Evolutionary conservation across 78 protist genomes (phyloP), one percentile per base, ranked within the genome.

Genomic region (Trichosphaerium sp.): DNA sequence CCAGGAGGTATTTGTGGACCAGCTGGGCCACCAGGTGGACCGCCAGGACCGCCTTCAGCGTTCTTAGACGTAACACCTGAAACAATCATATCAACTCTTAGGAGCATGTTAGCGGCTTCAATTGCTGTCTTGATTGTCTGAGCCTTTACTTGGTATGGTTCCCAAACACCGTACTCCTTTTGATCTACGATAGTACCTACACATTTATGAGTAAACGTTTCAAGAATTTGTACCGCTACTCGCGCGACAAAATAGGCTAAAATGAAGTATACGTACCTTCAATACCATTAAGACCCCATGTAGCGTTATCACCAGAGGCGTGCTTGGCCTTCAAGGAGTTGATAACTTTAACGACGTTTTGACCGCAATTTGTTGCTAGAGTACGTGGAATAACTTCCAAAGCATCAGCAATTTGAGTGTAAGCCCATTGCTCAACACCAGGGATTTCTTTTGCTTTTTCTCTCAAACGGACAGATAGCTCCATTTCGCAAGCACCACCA

Each of bases 401-500:
- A 4, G 95, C 93, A 14, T 49, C 41, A 32, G 97, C 97, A 11
- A 92, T 83, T 23, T 93, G 94, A 47, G 56, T 58, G 87, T 91
- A 92, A 37, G 99, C 89, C 66, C 79, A 68, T 79, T 96, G 98
- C 65, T 63, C 58, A 31, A 74, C 61, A 58, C 96, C 98, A 63
- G 86, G 88, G 40, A 95, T 65, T 3, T 64, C 26, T 68, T 84
- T 89, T 39, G 94, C 78, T 65, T 71, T 73, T 48, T 76, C 82
- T 54, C 37, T n/a, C 56, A 96, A 83, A 11, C 55, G 55, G 37
- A 55, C 75, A 4, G 96, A 26, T 31, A 96, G 15, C 4, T 94
- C 90, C 98, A 96, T 96, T 66, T 96, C 99, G 39, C 71, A 70
- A 8, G 98, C 96, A 32, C 99, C 99, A 42, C 98, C 99, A 40